These are phyloP conservation scores for Closterium sp. DNA, from an alignment of 139 green algal species.

Conservation along the genomic window DNA sequence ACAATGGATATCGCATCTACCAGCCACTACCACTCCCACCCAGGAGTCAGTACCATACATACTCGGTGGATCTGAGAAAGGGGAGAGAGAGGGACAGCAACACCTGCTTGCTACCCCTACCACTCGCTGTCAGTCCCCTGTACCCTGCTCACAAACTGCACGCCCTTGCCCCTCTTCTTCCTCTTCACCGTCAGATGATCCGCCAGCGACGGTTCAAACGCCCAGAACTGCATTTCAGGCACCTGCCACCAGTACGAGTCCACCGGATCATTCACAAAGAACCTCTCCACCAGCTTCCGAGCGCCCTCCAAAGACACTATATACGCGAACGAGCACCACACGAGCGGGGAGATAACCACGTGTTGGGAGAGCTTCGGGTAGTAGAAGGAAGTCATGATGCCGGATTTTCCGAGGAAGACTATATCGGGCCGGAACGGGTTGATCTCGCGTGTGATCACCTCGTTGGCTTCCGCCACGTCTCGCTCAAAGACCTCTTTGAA, in stretches of 20 bases:
- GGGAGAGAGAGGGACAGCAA: too few species aligned
- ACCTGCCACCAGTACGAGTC: conserved; percentile 25
- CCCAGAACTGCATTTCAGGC: not conserved
- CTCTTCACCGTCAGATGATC: not conserved
- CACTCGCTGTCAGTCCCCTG: not conserved
- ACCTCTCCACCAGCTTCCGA: not conserved
- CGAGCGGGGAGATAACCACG: not conserved
- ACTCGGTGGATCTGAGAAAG: too few species aligned
- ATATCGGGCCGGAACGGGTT: not conserved
- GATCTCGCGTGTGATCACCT: not conserved
- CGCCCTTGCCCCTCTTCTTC: not conserved
- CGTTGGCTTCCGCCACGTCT: not conserved
- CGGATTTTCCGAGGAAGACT: not conserved
- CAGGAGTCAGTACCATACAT: too few species aligned
- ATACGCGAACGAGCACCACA: conserved; percentile 17
- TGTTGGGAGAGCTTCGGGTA: not conserved
- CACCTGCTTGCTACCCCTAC: not conserved
- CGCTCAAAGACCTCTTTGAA: conserved; percentile 5
- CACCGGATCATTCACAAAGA: conserved; percentile 24
- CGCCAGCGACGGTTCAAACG: not conserved
- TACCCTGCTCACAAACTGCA: not conserved
- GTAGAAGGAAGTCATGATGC: not conserved
- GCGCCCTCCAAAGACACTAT: conserved; percentile 24
- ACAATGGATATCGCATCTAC: too few species aligned
- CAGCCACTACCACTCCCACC: too few species aligned